phyloP scores from a whole-genome alignment of 208 protist species.

The Wallacemonas collosoma region DNA sequence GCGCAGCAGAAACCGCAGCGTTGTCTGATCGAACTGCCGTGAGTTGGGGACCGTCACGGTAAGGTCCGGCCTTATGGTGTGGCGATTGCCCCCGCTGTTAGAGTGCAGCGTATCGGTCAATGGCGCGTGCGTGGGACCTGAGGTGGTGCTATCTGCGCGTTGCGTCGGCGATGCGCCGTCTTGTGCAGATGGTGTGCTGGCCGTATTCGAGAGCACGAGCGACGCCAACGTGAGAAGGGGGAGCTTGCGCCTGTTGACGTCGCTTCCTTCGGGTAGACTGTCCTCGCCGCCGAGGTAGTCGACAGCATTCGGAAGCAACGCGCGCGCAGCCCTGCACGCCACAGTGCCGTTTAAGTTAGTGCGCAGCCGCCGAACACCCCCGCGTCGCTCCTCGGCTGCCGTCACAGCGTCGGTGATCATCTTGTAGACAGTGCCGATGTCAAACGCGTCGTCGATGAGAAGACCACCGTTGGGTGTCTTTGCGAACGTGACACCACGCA shows the following conservation, averaged over 20 bases:
- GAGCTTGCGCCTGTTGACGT: conserved; percentile 44
- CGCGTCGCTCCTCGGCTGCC: conserved; percentile 22
- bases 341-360: conserved; percentile 61
- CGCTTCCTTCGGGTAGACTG: conserved; percentile 32
- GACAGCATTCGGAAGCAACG: conserved; percentile 49
- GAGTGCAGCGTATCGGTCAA: not conserved
- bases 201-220: conserved; percentile 40
- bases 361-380: conserved; percentile 31
- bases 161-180: no score
- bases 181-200: no score
- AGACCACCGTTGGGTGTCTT: conserved; percentile 45
- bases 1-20: conserved; percentile 71
- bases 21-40: conserved; percentile 55
- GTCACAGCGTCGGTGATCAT: conserved; percentile 38
- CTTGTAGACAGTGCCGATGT: conserved; percentile 36
- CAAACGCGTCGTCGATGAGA: conserved; percentile 44
- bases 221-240: conserved; percentile 78
- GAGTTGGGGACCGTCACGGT: conserved; percentile 37
- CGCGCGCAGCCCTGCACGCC: conserved; percentile 55
- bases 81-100: not conserved
- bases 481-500: conserved; percentile 28
- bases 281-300: conserved; percentile 67
- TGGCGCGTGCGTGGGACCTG: not conserved
- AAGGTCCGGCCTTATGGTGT: not conserved
- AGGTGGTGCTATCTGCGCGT: not conserved